Base-by-base conservation (phyloP, 2,329 filamentous ascomycete genomes). In the Scedosporium aurantiacum region DNA sequence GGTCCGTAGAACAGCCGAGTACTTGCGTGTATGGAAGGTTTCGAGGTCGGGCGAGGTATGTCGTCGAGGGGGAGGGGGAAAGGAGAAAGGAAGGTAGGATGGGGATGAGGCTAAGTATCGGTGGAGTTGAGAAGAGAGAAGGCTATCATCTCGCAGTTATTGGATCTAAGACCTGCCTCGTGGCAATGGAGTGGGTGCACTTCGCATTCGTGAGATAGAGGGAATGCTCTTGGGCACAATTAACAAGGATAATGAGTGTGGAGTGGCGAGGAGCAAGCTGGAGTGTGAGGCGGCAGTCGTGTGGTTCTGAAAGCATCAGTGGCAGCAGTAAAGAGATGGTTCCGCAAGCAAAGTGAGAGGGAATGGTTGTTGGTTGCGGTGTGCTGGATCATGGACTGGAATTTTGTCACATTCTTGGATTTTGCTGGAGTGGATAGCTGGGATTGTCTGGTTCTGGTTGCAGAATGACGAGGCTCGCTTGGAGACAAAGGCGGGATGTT, bases 301-400 rank as follows among this genome's bases (percentile, higher is more conserved):
- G 37, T 5, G 7, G 50, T 57, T 23, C 59, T 57, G 59, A 61
- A 61, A 61, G 59, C 59, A 61, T 61, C 59, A 37, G 59, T 57
- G 59, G 21, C 52, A 18, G 58, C 50, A 37, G n/a, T n/a, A 37
- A 27, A 43, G 47, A 37, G 37, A 23, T 5, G 8, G 28, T 23
- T 32, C 10, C 8, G 58, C 45, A 21, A 25, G 41, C 47, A 60
- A 43, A 40, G 43, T 27, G 23, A 28, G 32, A n/a, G 23, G 41
- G 47, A n/a, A n/a, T 10, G 25, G 41, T 12, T 5, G 43, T 18
- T 14, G 18, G 18, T 54, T 25, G 37, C 18, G n/a, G 10, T 37
- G 32, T 37, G 32, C 10, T 12, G 2, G 32, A 37, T 55, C 59
- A 47, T 57, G 50, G 59, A 47, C 52, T 47, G 59, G 52, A 56